Evolutionary conservation across 1,284 basidiomycete species (phyloP).

Genomic region (Ceratobasidium sp.): DNA sequence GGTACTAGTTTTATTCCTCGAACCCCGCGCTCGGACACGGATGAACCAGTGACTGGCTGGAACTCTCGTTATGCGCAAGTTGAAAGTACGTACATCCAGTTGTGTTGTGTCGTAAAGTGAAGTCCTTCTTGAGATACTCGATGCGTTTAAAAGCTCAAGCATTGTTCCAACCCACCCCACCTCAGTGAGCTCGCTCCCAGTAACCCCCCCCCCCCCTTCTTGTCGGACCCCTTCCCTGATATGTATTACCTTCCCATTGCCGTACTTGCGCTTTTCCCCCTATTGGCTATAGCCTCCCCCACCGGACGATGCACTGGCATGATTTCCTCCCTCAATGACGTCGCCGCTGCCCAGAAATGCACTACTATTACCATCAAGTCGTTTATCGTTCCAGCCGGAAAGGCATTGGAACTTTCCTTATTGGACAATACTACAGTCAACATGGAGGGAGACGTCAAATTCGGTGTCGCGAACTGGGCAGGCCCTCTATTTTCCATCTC

Average conservation of each 20-base stretch:
- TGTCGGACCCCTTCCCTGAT: not conserved
- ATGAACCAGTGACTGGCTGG: too few species aligned
- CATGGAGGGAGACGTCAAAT: constrained; percentile 58
- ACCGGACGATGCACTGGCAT: constrained; percentile 42
- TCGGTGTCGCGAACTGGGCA: constrained; percentile 53
- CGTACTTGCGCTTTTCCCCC: not conserved
- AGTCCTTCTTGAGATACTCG: too few species aligned
- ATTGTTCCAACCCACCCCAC: too few species aligned
- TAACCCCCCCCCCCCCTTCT: too few species aligned
- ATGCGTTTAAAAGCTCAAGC: too few species aligned
- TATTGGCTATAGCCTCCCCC: constrained; percentile 1
- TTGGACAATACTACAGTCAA: constrained; percentile 55
- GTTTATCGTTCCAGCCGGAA: constrained; percentile 50
- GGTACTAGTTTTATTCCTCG: too few species aligned
- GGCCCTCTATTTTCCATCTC: constrained; percentile 52
- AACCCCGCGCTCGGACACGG: too few species aligned
- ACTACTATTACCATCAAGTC: constrained; percentile 41
- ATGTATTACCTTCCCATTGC: not conserved
- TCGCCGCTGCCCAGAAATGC: constrained; percentile 42
- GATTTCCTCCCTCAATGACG: constrained; percentile 40
- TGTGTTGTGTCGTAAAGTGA: too few species aligned
- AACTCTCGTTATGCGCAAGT: too few species aligned
- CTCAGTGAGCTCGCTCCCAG: too few species aligned
- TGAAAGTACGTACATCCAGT: too few species aligned
- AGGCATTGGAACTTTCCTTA: constrained; percentile 53